Base-by-base conservation (phyloP, 305 asterid genomes). In the Fraxinus angustifolia region DNA sequence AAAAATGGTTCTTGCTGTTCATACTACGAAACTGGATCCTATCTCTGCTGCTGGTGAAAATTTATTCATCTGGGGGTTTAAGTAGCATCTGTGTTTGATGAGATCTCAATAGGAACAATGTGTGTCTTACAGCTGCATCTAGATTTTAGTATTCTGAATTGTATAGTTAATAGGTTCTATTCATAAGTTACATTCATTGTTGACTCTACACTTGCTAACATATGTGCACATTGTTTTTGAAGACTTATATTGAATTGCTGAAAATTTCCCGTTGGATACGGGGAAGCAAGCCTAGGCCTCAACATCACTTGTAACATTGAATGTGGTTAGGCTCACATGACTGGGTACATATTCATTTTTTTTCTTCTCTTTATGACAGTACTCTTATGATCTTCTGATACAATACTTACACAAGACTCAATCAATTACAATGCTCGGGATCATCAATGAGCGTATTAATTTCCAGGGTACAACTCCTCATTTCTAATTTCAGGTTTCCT, bases 381-480 rank as follows among this genome's bases (percentile, higher is more conserved):
- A 92, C 83, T 91, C 98, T n/a, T 91, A 93, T 78, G 96, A 94
- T 81, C 93, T 95, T 48, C 91, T 95, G 87, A 87, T 93, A 84
- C 99, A 93, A 90, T 95, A 90, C 84, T 84, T 95, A 31, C 99
- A 95, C 91, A 95, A 95, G 91, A 88, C 92, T 40, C 93, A 90
- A 78, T 93, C 97, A 53, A 92, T 90, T 76, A 90, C 90, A 73
- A 93, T 93, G 95, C 98, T 95, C 80, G 98, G 99, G 84, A 86
- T 95, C 78, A 87, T 95, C 90, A 95, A 95, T 74, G 97, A 95
- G 90, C 99, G 89, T 87, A 95, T 95, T 82, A 91, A 94, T 86
- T 93, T 94, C 87, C 92, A 90, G 87, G 98, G 98, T 94, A 60
- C 78, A 74, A 50, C 60, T 48, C 72, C 80, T 65, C 21, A 21